Base-by-base conservation (phyloP, 2,329 filamentous ascomycete species). In the Gyromitra esculenta region DNA sequence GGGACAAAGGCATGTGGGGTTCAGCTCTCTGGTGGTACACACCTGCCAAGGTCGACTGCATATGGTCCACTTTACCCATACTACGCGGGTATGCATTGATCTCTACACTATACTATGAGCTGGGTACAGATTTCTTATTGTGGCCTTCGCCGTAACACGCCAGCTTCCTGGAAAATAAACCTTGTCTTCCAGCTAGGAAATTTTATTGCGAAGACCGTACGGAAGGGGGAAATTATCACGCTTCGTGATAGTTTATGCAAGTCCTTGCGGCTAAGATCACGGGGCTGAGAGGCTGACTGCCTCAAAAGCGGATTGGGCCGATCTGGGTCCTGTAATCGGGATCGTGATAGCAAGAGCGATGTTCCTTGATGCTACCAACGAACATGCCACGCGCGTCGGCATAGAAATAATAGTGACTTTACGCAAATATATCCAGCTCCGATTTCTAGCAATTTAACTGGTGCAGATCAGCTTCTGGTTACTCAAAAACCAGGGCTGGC, bases 61-160 rank as follows among this genome's bases (percentile, higher is more conserved):
- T 59, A 9, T 56, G 8, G 9, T 5, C 48, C 25, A 18, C 25
- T 66, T 37, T 41, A 66, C 4, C 25, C 39, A 48, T 37, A 50
- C 60, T 68, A 69, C 35, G 66, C 39, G 41, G 25, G 57, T 54
- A 62, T 54, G 67, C 57, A 71, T 62, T 39, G 66, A 62, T 62
- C 67, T 69, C 45, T 31, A 31, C 59, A 11, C 59, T 11, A 52
- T 70, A 52, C 43, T 5, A 60, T n/a, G 43, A 39, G 50, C 15
- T 60, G 15, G 39, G 15, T 50, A 60, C 25, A 11, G 18, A 13
- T 43, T 7, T 52, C 5, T 37, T 35, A 41, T 45, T 45, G 56
- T 15, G 1, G 5, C 31, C 15, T 59, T 25, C 31, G 31, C 39
- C 56, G 18, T 59, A n/a, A 39, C 18, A 8, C 18, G 15, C 15